phyloP scores from a whole-genome alignment of 176 grass and related monocot genomes.

The Bolboschoenus planiculmis region DNA sequence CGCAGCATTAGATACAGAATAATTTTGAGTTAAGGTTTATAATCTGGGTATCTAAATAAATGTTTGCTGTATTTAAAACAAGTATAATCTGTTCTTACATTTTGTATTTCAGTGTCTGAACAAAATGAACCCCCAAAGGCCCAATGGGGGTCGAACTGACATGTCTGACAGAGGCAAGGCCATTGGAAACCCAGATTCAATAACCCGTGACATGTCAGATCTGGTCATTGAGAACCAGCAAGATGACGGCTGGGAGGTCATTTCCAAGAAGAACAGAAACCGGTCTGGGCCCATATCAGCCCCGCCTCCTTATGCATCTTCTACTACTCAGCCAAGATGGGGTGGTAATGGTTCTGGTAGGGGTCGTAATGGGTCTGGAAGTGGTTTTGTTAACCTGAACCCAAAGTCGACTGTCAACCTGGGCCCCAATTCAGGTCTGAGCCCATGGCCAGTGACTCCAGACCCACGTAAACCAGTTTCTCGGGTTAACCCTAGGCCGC shows the following conservation, averaged over 20 bases:
- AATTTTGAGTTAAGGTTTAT: neutral
- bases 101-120: conserved; percentile 4
- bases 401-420: neutral
- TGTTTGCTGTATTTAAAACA: neutral
- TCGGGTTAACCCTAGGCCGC: conserved; percentile 33
- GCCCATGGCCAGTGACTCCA: conserved; percentile 22
- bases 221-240: conserved; percentile 19
- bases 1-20: neutral
- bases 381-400: conserved; percentile 4
- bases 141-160: neutral
- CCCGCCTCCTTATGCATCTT: conserved; percentile 27
- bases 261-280: conserved; percentile 48
- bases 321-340: conserved; percentile 24
- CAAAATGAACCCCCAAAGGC: neutral
- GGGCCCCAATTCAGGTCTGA: conserved; percentile 9
- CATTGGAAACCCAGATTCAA: neutral
- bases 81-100: neutral
- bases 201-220: conserved; percentile 20
- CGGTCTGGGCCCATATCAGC: conserved; percentile 30
- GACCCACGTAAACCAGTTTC: conserved; percentile 33
- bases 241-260: conserved; percentile 57
- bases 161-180: conserved; percentile 23
- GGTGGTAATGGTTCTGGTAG: conserved; percentile 37
- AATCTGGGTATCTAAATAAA: neutral
- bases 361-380: conserved; percentile 12